Base-by-base conservation (phyloP, 768 basidiomycete species). In the Suillus variegatus region DNA sequence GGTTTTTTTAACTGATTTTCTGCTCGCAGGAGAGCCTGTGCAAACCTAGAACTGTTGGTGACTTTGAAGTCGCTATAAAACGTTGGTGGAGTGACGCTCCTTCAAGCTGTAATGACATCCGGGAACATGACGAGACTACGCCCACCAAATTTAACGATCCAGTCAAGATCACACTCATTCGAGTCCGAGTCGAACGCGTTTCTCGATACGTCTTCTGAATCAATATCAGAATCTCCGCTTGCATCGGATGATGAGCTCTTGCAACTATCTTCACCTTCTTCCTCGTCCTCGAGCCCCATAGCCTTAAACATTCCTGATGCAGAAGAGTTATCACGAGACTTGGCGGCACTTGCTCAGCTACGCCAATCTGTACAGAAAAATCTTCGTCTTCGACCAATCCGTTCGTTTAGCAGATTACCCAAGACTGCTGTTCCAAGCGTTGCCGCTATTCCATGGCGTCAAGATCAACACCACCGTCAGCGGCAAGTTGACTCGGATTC, bases 331-430 rank as follows among this genome's bases (percentile, higher is more conserved):
- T 82, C 85, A 18, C 85, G 86, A 67, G 90, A 90, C 66, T 81
- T 94, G 46, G 86, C 83, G 14, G 84, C 83, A 62, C 85, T 94
- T 46, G 88, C 91, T 64, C 78, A 84, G 69, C 82, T 94, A 9
- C 85, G 93, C 41, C 82, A 84, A 68, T 91, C 81, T 69, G 90
- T 94, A 3, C 86, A 89, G 77, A 83, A 87, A 76, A 94, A 94
- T 70, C 84, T 94, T 44, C 88, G 86, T 65, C 82, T 94, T 43
- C 85, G 93, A 25, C 93, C 93, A 36, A 89, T 94, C 64, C 85
- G 86, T 60, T 88, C 89, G 28, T 79, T 82, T 44, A 79, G 81
- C 54, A 73, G 80, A n/a, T 77, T 87, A 52, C 82, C 85, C 46
- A 86, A 85, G 71, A 74, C 82, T 47, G 66, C 77, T 55, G 65